Percentiles rank a stretch among this genome's conserved stretches.
Conservation (phyloP, 1,284 basidiomycete species). For the Phenoliferia sp. region DNA sequence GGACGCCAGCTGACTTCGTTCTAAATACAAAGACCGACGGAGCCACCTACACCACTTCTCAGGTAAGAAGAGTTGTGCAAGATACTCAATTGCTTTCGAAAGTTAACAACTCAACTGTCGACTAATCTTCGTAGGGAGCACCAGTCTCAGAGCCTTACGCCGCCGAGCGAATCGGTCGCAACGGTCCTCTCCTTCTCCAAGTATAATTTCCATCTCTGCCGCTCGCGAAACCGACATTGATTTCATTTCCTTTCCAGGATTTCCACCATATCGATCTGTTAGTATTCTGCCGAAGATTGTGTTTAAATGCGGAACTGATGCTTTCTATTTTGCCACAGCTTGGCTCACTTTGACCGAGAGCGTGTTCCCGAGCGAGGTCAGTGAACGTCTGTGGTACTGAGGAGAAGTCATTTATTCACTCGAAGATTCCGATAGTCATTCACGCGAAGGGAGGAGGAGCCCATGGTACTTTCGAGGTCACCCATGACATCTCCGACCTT, state of each 20-base stretch:
- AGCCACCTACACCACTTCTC: slow-evolving; percentile 73
- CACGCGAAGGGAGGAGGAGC: slow-evolving; percentile 84
- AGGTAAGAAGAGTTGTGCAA: no score
- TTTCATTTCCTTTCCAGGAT: no score
- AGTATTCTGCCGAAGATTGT: no score
- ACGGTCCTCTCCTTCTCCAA: slow-evolving; percentile 77
- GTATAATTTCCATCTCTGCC: no score
- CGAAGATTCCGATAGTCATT: no score
- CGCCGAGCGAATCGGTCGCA: slow-evolving; percentile 63
- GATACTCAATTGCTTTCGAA: no score
- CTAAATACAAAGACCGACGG: slow-evolving; percentile 48
- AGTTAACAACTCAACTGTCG: no score
- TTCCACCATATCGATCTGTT: slow-evolving; percentile 59
- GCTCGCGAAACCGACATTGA: no score
- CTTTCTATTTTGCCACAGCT: no score
- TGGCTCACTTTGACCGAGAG: slow-evolving; percentile 47
- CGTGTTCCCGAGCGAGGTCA: slow-evolving; percentile 96
- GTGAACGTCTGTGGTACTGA: no score
- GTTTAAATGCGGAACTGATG: no score
- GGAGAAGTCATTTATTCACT: no score
- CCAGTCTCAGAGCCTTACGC: slow-evolving; percentile 51
- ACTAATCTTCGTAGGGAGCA: slow-evolving; percentile 74
- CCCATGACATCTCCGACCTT: slow-evolving; percentile 64
- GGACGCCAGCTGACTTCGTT: not conserved
- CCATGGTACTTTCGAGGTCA: slow-evolving; percentile 80